A percentile compares a stretch with the other conserved stretches of the same genome.
Evolutionary conservation across 73 alveolate genomes (phyloP).

Genomic region (Paramecium octaurelia): DNA sequence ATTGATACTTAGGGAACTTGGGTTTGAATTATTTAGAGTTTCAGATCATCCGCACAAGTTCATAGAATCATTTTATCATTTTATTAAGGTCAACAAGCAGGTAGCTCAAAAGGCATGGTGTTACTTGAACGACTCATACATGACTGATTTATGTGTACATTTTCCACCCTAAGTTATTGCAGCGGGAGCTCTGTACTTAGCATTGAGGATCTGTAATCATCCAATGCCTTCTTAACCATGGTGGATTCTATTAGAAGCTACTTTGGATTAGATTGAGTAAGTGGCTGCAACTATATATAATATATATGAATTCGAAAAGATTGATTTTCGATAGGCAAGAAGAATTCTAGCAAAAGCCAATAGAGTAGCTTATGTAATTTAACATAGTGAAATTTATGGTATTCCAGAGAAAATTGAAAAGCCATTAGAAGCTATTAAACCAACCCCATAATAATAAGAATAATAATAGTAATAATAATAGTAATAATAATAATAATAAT

Average conservation of each 20-base stretch:
- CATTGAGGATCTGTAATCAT: background rate
- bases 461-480: no score
- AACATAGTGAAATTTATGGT: slow-evolving; percentile 33
- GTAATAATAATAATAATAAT: background rate
- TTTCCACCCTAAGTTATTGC: slow-evolving; percentile 49
- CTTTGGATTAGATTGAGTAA: background rate
- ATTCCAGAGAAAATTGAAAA: background rate
- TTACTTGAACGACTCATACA: slow-evolving; percentile 45
- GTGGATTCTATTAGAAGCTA: slow-evolving; percentile 35
- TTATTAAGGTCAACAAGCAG: slow-evolving; percentile 28
- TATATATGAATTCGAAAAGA: slow-evolving; percentile 29
- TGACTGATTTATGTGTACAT: slow-evolving; percentile 40
- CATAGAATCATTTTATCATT: slow-evolving; percentile 51
- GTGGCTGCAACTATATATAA: slow-evolving; percentile 10
- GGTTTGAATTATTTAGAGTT: slow-evolving; percentile 41
- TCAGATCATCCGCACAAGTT: slow-evolving; percentile 50
- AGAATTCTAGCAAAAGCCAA: slow-evolving; percentile 1
- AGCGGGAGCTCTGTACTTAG: slow-evolving; percentile 46
- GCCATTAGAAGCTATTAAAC: background rate
- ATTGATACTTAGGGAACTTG: background rate
- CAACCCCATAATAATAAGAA: background rate
- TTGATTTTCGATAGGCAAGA: slow-evolving; percentile 32
- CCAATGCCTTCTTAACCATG: slow-evolving; percentile 55
- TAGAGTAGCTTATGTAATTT: background rate
- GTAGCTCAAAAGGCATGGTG: slow-evolving; percentile 50